phyloP scores from a whole-genome alignment of 2,329 filamentous ascomycete species.

The Fusarium acutatum region DNA sequence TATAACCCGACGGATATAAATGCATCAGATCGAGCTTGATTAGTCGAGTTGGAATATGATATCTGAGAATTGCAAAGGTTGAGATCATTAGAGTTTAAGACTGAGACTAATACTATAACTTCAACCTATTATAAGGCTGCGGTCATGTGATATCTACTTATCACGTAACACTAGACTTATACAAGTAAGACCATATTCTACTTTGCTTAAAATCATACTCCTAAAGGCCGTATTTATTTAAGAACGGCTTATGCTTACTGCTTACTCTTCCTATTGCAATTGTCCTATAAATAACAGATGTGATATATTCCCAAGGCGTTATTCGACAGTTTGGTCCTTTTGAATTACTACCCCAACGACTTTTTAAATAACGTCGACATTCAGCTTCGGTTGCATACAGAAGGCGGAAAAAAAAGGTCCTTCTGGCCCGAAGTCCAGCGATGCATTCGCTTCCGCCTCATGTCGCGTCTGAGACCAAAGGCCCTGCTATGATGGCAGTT shows the following conservation, averaged over 20 bases:
- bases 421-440: not conserved
- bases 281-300: not conserved
- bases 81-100: not conserved
- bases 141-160: not conserved
- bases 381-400: not conserved
- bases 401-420: not conserved
- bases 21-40: not conserved
- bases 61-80: not conserved
- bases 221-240: not conserved
- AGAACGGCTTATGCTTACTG: not conserved
- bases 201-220: not conserved
- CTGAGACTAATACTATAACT: not conserved
- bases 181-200: not conserved
- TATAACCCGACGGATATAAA: not conserved
- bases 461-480: not conserved
- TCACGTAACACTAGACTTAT: not conserved
- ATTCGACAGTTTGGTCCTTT: not conserved
- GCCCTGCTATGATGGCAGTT: not conserved
- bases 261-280: no score
- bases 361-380: not conserved
- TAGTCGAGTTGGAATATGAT: not conserved
- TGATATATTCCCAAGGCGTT: not conserved
- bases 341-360: not conserved
- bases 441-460: not conserved
- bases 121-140: not conserved